Percentiles rank a stretch among this genome's conserved stretches.
These are phyloP conservation scores for Prototheca cutis DNA, from an alignment of 163 green algal genomes.

Conservation along the genomic window DNA sequence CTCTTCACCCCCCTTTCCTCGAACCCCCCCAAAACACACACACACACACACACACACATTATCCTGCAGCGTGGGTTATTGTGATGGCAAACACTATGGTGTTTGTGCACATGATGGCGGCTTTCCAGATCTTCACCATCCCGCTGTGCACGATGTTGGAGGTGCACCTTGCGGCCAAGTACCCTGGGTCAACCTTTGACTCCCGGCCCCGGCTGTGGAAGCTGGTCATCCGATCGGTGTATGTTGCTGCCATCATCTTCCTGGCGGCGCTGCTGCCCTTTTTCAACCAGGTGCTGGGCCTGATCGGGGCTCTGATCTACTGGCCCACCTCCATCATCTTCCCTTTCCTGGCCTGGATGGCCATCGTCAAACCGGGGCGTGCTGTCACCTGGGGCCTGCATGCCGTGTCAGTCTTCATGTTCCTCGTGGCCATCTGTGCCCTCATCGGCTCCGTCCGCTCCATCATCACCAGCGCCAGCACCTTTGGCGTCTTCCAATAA, in stretches of 20 bases:
- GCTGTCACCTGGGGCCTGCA: slow-evolving; percentile 8
- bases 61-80: slow-evolving; percentile 20
- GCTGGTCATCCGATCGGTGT: slow-evolving; percentile 2
- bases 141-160: slow-evolving; percentile 11
- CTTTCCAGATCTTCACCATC: slow-evolving; percentile 13
- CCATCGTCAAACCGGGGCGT: not conserved
- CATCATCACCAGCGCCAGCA: slow-evolving; percentile 9
- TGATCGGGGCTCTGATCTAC: slow-evolving; percentile 28
- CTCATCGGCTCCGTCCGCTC: slow-evolving; percentile 13
- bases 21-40: no score
- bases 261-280: slow-evolving; percentile 23
- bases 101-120: slow-evolving; percentile 28
- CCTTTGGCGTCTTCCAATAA: slow-evolving; percentile 1
- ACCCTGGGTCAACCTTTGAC: not conserved
- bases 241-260: slow-evolving; percentile 18
- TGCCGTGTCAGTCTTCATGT: slow-evolving; percentile 17
- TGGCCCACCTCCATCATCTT: slow-evolving; percentile 26
- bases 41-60: no score
- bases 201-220: not conserved
- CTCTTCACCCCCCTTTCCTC: no score
- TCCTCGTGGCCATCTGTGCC: slow-evolving; percentile 14
- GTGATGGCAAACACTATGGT: slow-evolving; percentile 22
- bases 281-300: slow-evolving; percentile 14
- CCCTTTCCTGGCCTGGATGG: slow-evolving; percentile 16
- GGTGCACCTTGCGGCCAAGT: not conserved